phyloP scores from a whole-genome alignment of 2,329 filamentous ascomycete species.

The Trichoderma atroviride region DNA sequence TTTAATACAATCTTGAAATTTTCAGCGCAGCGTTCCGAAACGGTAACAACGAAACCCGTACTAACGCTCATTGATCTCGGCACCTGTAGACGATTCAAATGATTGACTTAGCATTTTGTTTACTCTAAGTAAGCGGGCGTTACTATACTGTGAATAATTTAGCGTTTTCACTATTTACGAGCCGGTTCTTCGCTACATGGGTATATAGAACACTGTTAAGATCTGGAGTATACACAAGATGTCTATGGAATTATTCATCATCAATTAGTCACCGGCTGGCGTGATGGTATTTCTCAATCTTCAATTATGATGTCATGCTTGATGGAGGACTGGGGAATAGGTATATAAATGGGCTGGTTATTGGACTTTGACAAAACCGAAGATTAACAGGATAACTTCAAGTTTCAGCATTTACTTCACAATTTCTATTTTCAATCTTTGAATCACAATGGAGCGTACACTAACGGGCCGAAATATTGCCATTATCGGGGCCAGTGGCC shows the following conservation, averaged over 20 bases:
- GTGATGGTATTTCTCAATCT: background rate
- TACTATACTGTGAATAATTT: background rate
- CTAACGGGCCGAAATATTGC: background rate
- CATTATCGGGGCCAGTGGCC: background rate
- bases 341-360: background rate
- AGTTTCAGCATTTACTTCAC: background rate
- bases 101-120: background rate
- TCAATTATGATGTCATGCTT: background rate
- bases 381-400: background rate
- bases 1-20: background rate
- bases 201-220: background rate
- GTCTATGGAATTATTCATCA: background rate
- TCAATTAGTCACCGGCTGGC: background rate
- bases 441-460: background rate
- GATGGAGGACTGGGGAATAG: background rate
- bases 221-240: background rate
- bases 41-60: background rate
- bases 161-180: background rate
- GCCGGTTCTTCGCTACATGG: background rate
- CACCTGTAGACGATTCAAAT: background rate
- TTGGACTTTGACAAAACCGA: background rate
- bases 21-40: background rate
- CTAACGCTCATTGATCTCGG: background rate
- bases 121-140: background rate
- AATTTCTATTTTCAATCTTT: background rate